A percentile compares a stretch with the other conserved stretches of the same genome.
Conservation (phyloP, 2,329 filamentous ascomycete genomes). For the Tolypocladium ovalisporum region DNA sequence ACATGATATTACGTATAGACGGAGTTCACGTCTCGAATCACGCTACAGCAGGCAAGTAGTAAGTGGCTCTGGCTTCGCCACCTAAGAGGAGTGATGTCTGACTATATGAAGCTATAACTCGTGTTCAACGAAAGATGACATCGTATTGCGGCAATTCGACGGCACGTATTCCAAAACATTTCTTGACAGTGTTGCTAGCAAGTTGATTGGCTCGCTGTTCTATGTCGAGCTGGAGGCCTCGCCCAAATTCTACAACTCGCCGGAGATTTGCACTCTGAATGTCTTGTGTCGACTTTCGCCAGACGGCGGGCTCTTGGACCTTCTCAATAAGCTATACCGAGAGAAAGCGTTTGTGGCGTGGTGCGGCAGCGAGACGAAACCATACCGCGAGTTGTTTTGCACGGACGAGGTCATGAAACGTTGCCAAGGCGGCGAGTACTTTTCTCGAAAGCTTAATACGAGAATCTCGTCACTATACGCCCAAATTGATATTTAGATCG, state of each 20-base stretch:
- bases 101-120: background rate
- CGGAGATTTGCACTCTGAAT: background rate
- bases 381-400: background rate
- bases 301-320: background rate
- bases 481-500: background rate
- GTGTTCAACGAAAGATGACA: background rate
- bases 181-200: background rate
- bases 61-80: background rate
- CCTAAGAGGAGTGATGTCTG: background rate
- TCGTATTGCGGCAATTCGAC: background rate
- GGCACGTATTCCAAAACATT: background rate
- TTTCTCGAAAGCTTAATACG: background rate
- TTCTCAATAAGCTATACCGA: background rate
- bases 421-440: background rate
- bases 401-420: background rate
- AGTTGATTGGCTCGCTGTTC: slow-evolving; percentile 1
- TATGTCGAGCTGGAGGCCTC: slow-evolving; percentile 1
- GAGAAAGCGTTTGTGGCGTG: background rate
- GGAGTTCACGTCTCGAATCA: background rate
- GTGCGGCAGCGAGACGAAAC: background rate
- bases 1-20: background rate
- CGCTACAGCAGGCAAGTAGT: background rate
- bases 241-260: slow-evolving; percentile 1
- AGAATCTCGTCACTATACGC: background rate
- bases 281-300: background rate